phyloP scores from a whole-genome alignment of 2,329 filamentous ascomycete species.

The Ilyonectria destructans region DNA sequence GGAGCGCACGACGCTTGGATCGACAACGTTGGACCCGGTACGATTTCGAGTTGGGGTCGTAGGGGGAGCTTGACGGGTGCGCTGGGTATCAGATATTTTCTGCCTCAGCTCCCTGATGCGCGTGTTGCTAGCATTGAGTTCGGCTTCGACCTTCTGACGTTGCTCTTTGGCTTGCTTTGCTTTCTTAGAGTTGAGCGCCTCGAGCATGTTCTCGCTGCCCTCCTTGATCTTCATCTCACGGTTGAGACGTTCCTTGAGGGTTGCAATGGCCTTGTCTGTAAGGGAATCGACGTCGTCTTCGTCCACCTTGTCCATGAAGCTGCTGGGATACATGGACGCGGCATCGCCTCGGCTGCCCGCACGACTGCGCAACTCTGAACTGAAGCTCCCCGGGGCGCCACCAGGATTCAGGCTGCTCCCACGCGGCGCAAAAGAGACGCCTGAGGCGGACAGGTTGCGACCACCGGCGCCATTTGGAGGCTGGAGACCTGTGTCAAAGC shows the following conservation, averaged over 20 bases:
- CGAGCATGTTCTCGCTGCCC: conserved; percentile 97
- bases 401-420: conserved; percentile 80
- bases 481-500: conserved; percentile 68
- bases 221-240: conserved; percentile 99
- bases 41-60: conserved; percentile 69
- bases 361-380: conserved; percentile 83
- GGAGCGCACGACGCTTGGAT: conserved; percentile 68
- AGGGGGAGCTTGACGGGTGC: conserved; percentile 63
- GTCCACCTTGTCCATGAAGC: conserved; percentile 71
- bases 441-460: conserved; percentile 68
- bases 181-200: conserved; percentile 94
- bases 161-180: conserved; percentile 95
- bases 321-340: conserved; percentile 55
- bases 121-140: conserved; percentile 90
- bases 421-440: conserved; percentile 76
- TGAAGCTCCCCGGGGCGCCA: conserved; percentile 88
- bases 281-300: conserved; percentile 72
- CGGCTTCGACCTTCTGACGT: conserved; percentile 84
- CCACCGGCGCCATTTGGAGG: conserved; percentile 61
- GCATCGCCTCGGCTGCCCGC: conserved; percentile 57
- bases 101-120: conserved; percentile 75
- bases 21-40: conserved; percentile 61
- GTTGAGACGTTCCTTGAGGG: conserved; percentile 87
- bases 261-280: conserved; percentile 81
- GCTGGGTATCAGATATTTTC: conserved; percentile 74